Evolutionary conservation across 306 rosid genomes (phyloP).

Genomic region (Phaseolus lunatus): DNA sequence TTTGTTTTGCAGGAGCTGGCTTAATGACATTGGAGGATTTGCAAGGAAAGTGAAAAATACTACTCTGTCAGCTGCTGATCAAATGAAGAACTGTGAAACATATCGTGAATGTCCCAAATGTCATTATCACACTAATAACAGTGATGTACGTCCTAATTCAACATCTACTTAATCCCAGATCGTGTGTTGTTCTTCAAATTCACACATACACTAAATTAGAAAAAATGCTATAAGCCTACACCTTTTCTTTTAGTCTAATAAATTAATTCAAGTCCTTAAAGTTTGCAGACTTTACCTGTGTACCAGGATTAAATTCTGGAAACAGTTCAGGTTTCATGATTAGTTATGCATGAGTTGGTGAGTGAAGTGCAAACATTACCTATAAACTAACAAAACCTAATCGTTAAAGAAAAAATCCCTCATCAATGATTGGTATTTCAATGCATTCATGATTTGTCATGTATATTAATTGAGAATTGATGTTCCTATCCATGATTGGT

Average conservation of each 20-base stretch:
- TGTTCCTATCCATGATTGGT: background rate
- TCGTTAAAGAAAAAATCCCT: background rate
- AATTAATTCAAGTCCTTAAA: conserved; percentile 1
- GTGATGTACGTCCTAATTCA: conserved; percentile 64
- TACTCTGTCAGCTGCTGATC: conserved; percentile 50
- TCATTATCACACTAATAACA: conserved; percentile 60
- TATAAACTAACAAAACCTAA: background rate
- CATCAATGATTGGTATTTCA: background rate
- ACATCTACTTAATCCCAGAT: conserved; percentile 23
- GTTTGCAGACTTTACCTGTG: conserved; percentile 5
- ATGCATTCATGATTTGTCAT: background rate
- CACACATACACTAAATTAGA: conserved; percentile 9
- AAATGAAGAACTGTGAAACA: conserved; percentile 69
- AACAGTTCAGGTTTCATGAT: background rate
- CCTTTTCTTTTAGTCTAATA: background rate
- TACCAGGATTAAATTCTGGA: background rate
- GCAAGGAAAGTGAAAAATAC: conserved; percentile 76
- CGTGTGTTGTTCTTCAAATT: conserved; percentile 8
- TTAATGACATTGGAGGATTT: conserved; percentile 62
- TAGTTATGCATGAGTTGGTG: background rate
- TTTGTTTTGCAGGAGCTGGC: conserved; percentile 70
- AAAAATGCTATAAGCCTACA: background rate
- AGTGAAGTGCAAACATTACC: background rate
- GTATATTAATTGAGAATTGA: background rate
- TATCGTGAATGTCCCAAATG: conserved; percentile 79